A percentile compares a stretch with the other conserved stretches of the same genome.
Conservation (phyloP, 73 alveolate genomes). For the Paraurostyla sp. region DNA sequence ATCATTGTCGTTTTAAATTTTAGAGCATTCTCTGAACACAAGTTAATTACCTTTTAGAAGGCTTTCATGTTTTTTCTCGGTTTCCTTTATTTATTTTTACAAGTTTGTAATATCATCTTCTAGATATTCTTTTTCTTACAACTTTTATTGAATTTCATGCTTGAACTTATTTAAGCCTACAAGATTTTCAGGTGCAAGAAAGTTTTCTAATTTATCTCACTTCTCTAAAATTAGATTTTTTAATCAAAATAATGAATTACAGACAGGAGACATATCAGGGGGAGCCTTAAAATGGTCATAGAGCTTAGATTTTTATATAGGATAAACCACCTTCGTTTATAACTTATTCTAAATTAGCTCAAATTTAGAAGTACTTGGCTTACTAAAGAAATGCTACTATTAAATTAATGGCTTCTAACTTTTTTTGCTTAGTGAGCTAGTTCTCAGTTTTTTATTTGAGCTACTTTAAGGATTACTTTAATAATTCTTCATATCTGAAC, state of each 20-base stretch:
- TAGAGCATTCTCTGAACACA: background rate
- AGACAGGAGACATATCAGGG: background rate
- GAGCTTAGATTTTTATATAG: background rate
- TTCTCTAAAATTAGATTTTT: background rate
- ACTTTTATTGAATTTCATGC: background rate
- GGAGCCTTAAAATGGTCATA: constrained; percentile 22
- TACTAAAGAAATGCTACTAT: background rate
- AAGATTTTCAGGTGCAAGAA: constrained; percentile 20
- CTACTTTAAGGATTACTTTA: constrained; percentile 16
- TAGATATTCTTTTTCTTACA: background rate
- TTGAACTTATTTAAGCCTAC: constrained; percentile 14
- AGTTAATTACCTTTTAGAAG: background rate
- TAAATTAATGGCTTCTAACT: too few species aligned
- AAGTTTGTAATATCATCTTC: background rate
- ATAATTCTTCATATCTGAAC: background rate
- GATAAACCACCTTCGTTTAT: background rate
- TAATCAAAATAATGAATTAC: background rate
- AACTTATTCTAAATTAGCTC: too few species aligned
- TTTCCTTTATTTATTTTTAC: background rate
- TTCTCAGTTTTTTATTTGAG: background rate
- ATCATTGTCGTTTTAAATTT: background rate
- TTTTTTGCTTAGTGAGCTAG: too few species aligned
- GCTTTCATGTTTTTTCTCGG: background rate
- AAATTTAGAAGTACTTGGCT: background rate
- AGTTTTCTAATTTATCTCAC: background rate